Percentiles rank a stretch among this genome's conserved stretches.
Conservation (phyloP, 345 rosid species). For the Conringia planisiliqua region DNA sequence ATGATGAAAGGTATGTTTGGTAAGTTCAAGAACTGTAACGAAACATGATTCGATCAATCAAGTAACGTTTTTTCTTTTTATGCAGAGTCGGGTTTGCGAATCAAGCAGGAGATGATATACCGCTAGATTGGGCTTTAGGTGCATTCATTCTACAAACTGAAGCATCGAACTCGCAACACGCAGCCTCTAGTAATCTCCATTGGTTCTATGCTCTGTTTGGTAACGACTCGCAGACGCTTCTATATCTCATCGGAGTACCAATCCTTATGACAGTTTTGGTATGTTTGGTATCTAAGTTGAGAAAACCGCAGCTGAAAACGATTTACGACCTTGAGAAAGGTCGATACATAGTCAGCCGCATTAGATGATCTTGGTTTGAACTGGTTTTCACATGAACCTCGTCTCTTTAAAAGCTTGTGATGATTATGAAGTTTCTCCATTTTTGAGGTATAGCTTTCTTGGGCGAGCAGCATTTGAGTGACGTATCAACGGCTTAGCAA, state of each 20-base stretch:
- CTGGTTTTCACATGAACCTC: background rate
- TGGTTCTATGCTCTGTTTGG: constrained; percentile 46
- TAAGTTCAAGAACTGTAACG: background rate
- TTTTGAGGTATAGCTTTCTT: background rate
- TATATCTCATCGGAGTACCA: constrained; percentile 45
- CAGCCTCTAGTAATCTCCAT: constrained; percentile 30
- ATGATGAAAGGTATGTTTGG: constrained; percentile 41
- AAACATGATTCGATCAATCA: background rate
- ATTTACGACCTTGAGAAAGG: constrained; percentile 91
- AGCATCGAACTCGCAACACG: constrained; percentile 17
- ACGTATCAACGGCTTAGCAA: constrained; percentile 7
- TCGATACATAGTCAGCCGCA: constrained; percentile 68
- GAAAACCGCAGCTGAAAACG: constrained; percentile 78
- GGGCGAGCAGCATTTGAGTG: constrained; percentile 7
- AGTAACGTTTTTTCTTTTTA: background rate
- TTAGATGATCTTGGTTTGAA: constrained; percentile 39
- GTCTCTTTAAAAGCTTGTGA: constrained; percentile 5
- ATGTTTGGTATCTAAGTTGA: constrained; percentile 66
- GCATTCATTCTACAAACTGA: constrained; percentile 76
- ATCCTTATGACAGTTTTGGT: constrained; percentile 46
- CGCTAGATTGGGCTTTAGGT: constrained; percentile 94
- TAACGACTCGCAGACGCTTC: constrained; percentile 47
- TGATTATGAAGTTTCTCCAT: constrained; percentile 1
- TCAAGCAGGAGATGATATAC: constrained; percentile 56
- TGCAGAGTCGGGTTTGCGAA: constrained; percentile 62